A percentile compares a stretch with the other conserved stretches of the same genome.
These are phyloP conservation scores for Uromyces viciae-fabae DNA, from an alignment of 1,284 basidiomycete species.

Conservation along the genomic window DNA sequence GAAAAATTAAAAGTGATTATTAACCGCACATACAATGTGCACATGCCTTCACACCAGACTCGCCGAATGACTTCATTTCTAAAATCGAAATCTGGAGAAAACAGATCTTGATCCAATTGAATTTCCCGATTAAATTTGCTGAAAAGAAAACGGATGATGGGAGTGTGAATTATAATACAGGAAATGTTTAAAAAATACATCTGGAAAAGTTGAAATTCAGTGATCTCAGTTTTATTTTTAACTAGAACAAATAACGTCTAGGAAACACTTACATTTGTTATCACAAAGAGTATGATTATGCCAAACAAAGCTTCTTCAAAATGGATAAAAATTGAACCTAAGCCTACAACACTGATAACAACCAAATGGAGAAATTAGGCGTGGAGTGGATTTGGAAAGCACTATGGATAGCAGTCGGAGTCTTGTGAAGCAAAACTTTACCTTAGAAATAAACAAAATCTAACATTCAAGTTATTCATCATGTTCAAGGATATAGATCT, in stretches of 20 bases:
- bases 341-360: not conserved
- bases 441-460: conserved; percentile 15
- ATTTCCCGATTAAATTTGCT: conserved; percentile 64
- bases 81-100: conserved; percentile 70
- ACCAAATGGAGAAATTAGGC: too few species aligned
- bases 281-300: not conserved
- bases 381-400: too few species aligned
- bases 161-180: conserved; percentile 50
- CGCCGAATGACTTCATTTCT: conserved; percentile 66
- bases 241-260: not conserved
- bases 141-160: conserved; percentile 49
- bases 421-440: not conserved
- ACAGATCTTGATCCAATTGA: conserved; percentile 76
- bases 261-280: not conserved
- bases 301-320: conserved; percentile 3
- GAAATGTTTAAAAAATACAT: conserved; percentile 52
- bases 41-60: conserved; percentile 77
- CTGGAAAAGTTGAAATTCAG: not conserved
- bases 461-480: conserved; percentile 18
- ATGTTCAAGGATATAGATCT: not conserved
- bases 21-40: conserved; percentile 58
- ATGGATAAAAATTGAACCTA: conserved; percentile 8
- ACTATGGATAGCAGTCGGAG: too few species aligned
- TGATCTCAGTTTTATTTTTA: not conserved
- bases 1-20: conserved; percentile 63